Base-by-base conservation (phyloP, 768 basidiomycete species). In the Mycena albidolilacea region DNA sequence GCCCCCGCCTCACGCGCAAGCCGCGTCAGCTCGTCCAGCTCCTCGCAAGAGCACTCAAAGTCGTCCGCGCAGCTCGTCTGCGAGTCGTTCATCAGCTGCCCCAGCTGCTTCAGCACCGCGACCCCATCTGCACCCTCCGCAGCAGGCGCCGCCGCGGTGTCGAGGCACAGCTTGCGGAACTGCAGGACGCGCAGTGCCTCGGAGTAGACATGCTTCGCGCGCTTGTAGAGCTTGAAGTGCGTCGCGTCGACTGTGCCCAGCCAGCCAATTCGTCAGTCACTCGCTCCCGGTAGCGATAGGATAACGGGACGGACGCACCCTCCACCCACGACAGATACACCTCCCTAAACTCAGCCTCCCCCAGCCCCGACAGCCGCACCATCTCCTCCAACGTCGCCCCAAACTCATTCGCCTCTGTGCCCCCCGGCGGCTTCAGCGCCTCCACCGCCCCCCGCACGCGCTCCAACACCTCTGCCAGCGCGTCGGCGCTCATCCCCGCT, bases 151-250 rank as follows among this genome's bases (percentile, higher is more conserved):
- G 96, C 78, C 8, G 86, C 80, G 15, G 80, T 81, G 23, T 82
- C 81, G 58, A 93, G 84, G 78, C 94, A 95, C 41, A 90, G 81
- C 60, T 89, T 84, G 70, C 93, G 90, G 84, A 96, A 96, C 76
- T 90, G 85, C 48, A 96, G 88, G 7, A 97, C 96, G 17, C 94
- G 91, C 43, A 92, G 85, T 7, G 94, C 92, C 83, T 97, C 97
- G 7, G 90, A 85, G 80, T 92, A 90, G 63, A 96, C 94, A 78
- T 97, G 96, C 78, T 89, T 91, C 6, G 92, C 90, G 68, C 96
- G 90, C 75, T 92, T 92, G 85, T 94, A 95, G 17, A 97, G 82
- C 79, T 95, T 92, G 85, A 96, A 96, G 81, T 91, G 85, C 1
- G 89, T 90, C 14, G 94, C 90, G 81, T 96, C 92, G 48, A 95